phyloP scores from a whole-genome alignment of 208 protist species.

The Leishmania arabica region DNA sequence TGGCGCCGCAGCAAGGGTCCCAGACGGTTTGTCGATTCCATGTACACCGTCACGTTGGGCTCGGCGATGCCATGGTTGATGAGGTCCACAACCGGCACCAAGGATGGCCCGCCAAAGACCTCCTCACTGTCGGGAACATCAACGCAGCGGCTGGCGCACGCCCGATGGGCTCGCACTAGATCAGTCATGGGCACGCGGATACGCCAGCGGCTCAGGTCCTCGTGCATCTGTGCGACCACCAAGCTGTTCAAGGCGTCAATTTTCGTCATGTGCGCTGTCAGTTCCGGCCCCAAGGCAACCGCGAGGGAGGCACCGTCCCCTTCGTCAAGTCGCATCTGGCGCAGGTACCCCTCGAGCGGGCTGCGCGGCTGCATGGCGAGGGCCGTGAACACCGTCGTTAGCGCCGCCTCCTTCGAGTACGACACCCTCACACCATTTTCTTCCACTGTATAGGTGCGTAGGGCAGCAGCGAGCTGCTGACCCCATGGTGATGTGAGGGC shows the following conservation, averaged over 20 bases:
- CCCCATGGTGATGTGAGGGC: slow-evolving; percentile 65
- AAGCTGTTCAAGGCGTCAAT: slow-evolving; percentile 42
- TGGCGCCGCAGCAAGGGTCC: slow-evolving; percentile 18
- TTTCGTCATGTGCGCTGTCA: slow-evolving; percentile 21
- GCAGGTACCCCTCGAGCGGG: slow-evolving; percentile 49
- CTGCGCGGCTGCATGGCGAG: slow-evolving; percentile 41
- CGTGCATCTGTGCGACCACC: slow-evolving; percentile 26
- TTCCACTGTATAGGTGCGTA: slow-evolving; percentile 38
- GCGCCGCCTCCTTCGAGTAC: slow-evolving; percentile 53
- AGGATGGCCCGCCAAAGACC: slow-evolving; percentile 71
- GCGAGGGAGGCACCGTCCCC: slow-evolving; percentile 6
- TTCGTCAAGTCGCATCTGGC: slow-evolving; percentile 39
- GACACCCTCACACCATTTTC: slow-evolving; percentile 42
- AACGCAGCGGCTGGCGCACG: slow-evolving; percentile 75
- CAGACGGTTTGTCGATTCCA: slow-evolving; percentile 26
- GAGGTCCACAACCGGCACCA: slow-evolving; percentile 80
- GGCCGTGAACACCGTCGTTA: slow-evolving; percentile 65
- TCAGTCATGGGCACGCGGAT: slow-evolving; percentile 26
- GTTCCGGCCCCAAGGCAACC: slow-evolving; percentile 21
- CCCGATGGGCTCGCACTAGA: slow-evolving; percentile 45
- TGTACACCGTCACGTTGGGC: slow-evolving; percentile 48
- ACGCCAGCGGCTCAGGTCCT: slow-evolving; percentile 18
- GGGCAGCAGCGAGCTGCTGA: slow-evolving; percentile 20
- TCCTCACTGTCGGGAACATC: slow-evolving; percentile 60
- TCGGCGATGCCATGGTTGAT: slow-evolving; percentile 64